A percentile compares a stretch with the other conserved stretches of the same genome.
Conservation (phyloP, 2,329 filamentous ascomycete genomes). For the Aspergillus ibericus region DNA sequence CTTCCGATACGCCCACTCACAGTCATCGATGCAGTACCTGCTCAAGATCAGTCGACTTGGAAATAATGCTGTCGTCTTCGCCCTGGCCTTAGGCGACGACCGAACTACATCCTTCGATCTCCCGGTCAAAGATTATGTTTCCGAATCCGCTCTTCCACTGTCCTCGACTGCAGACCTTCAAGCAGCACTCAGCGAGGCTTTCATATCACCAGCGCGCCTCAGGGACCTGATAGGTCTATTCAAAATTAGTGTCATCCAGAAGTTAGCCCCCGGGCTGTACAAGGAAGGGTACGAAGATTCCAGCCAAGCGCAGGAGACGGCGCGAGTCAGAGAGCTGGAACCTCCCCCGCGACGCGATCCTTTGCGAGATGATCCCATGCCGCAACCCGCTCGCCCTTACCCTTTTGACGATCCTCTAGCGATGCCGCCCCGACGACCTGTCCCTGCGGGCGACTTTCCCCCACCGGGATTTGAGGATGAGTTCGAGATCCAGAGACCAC, state of each 20-base stretch:
- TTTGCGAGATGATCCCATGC: conserved; percentile 54
- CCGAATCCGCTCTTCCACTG: conserved; percentile 58
- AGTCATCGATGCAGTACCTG: conserved; percentile 81
- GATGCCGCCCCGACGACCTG: conserved; percentile 58
- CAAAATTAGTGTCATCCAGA: conserved; percentile 79
- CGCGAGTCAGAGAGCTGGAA: conserved; percentile 44
- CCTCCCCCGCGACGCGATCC: conserved; percentile 47
- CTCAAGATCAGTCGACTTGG: conserved; percentile 81
- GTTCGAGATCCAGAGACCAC: conserved; percentile 73
- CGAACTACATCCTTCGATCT: conserved; percentile 77
- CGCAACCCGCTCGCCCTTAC: conserved; percentile 64
- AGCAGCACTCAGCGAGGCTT: conserved; percentile 56
- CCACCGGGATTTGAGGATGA: conserved; percentile 94
- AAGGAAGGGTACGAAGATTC: conserved; percentile 73
- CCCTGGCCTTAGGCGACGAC: conserved; percentile 76
- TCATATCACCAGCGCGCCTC: conserved; percentile 71
- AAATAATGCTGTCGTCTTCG: conserved; percentile 78
- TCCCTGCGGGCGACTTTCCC: conserved; percentile 72
- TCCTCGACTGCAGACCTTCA: conserved; percentile 36
- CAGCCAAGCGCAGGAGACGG: conserved; percentile 15
- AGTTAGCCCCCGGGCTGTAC: conserved; percentile 72
- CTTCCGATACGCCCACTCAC: conserved; percentile 83
- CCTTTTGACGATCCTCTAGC: conserved; percentile 69
- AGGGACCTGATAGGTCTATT: conserved; percentile 69
- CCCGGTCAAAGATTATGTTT: conserved; percentile 71